Base-by-base conservation (phyloP, 139 green algal genomes). In the Micractinium sp. region DNA sequence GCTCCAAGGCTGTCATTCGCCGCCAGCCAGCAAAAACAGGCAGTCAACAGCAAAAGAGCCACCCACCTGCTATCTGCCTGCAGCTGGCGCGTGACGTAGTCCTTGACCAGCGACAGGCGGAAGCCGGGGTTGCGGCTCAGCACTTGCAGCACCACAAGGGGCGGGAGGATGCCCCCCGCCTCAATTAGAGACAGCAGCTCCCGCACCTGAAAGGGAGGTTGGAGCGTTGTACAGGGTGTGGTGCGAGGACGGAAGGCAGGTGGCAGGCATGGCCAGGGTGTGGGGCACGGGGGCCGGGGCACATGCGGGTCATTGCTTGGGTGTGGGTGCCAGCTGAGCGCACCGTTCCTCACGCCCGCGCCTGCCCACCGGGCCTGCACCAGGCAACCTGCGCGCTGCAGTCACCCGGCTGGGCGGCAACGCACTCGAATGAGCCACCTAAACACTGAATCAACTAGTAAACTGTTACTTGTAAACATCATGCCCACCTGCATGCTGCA, bases 81-180 rank as follows among this genome's bases (percentile, higher is more conserved):
- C 84, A 98, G 91, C 90, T 93, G 87, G 12, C 94, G 90, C 0
- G 90, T 86, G 22, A 98, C 90, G 89, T 98, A 98, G 27, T 92
- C 94, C 67, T 92, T 93, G 23, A 96, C 94, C n/a, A 96, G 82
- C 13, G 87, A 87, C 77, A 99, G 91, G 87, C 93, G 92, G 22
- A 99, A 92, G 20, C 88, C 81, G 1, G 88, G 91, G 93, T 98
- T 98, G 27, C 86, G 87, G 9, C 95, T 88, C 76, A 99, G 93
- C 27, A 93, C 93, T 87, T 98, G 95, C 89, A 99, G 92, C 74
- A 99, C 97, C 86, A 98, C 92, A 71, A 99, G 91, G 7, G 98
- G 97, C 3, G 98, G 96, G 87, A 99, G 92, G 76, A 99, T 91
- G 29, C 73, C 89, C 18, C 95, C 93, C 2, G 83, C 88, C 94